phyloP scores from a whole-genome alignment of 116 monocot genomes.

The Dioscorea cayenensis region DNA sequence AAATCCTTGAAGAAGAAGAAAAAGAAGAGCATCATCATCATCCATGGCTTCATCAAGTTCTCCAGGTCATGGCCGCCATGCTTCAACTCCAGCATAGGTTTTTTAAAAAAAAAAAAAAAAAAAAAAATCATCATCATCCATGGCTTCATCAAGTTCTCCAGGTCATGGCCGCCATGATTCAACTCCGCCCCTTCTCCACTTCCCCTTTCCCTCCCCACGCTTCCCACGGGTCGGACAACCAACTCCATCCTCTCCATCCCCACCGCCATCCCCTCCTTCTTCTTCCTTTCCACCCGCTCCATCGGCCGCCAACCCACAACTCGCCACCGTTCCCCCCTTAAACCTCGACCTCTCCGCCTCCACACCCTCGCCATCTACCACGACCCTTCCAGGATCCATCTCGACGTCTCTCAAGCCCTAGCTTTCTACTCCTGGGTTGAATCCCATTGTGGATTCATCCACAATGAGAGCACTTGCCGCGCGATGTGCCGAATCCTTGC shows the following conservation, averaged over 20 bases:
- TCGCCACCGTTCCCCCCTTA: constrained; percentile 44
- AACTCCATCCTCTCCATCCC: constrained; percentile 27
- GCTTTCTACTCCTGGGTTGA: constrained; percentile 57
- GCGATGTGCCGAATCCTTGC: constrained; percentile 55
- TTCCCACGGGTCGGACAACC: constrained; percentile 37
- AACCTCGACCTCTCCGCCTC: constrained; percentile 17
- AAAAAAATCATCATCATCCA: neutral
- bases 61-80: too few relatives aligned
- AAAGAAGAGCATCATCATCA: too few relatives aligned
- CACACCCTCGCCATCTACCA: constrained; percentile 20
- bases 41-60: too few relatives aligned
- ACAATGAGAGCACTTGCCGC: constrained; percentile 45
- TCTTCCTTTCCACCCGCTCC: constrained; percentile 42
- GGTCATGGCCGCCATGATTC: constrained; percentile 51
- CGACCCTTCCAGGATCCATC: constrained; percentile 10
- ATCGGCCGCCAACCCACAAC: constrained; percentile 36
- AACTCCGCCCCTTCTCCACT: constrained; percentile 26
- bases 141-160: constrained; percentile 25
- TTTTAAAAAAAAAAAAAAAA: too few relatives aligned
- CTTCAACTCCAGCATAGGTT: too few relatives aligned
- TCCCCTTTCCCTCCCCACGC: constrained; percentile 23
- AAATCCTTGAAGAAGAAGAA: too few relatives aligned
- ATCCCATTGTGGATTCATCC: constrained; percentile 27
- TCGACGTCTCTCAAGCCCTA: constrained; percentile 31
- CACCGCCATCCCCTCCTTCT: constrained; percentile 33